Evolutionary conservation across 2,329 filamentous ascomycete genomes (phyloP).

Genomic region (Xylariomycetidae sp.): DNA sequence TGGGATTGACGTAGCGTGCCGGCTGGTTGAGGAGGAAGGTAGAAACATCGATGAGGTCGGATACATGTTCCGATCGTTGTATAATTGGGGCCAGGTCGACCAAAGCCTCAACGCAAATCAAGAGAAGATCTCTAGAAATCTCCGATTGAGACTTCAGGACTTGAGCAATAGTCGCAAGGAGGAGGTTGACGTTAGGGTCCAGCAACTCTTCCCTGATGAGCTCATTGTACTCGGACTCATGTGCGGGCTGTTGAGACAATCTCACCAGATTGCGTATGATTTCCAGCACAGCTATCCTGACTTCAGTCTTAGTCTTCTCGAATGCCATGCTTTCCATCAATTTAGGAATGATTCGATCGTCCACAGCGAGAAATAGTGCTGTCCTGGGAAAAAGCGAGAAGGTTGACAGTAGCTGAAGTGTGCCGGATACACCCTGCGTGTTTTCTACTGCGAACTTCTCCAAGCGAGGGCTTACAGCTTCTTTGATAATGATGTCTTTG

Average conservation of each 20-base stretch:
- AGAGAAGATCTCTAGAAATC: conserved; percentile 69
- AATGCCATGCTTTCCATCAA: conserved; percentile 69
- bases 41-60: conserved; percentile 74
- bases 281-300: conserved; percentile 75
- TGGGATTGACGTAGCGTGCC: conserved; percentile 75
- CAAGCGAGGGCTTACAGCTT: conserved; percentile 73
- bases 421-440: conserved; percentile 80
- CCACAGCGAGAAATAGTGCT: conserved; percentile 60
- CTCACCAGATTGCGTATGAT: conserved; percentile 68
- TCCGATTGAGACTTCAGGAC: conserved; percentile 56
- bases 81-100: conserved; percentile 72
- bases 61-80: conserved; percentile 62
- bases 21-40: conserved; percentile 81
- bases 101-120: conserved; percentile 73
- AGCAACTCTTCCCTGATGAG: conserved; percentile 53
- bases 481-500: conserved; percentile 63
- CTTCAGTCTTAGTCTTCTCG: conserved; percentile 75
- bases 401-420: conserved; percentile 73
- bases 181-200: conserved; percentile 50
- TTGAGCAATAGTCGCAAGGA: conserved; percentile 63
- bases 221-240: conserved; percentile 53
- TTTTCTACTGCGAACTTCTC: conserved; percentile 79
- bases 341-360: conserved; percentile 62
- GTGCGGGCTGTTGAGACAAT: conserved; percentile 50
- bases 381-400: conserved; percentile 69